A percentile compares a stretch with the other conserved stretches of the same genome.
phyloP scores from a whole-genome alignment of 345 rosid genomes.

The Gossypium mustelinum region DNA sequence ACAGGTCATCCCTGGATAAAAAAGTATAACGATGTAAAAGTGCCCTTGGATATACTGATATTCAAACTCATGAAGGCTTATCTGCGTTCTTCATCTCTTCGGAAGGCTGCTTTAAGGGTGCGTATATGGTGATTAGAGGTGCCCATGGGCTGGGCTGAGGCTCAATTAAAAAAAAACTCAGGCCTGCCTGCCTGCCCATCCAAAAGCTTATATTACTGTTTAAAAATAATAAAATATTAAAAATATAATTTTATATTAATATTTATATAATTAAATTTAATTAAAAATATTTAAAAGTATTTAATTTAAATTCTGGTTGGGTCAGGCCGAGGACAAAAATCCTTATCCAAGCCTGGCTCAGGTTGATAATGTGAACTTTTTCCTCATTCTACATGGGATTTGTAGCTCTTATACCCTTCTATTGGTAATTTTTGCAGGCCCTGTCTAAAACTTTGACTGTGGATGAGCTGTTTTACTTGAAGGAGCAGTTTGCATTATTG shows the following conservation, averaged over 20 bases:
- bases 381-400: background rate
- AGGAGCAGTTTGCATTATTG: slow-evolving; percentile 77
- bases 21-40: slow-evolving; percentile 44
- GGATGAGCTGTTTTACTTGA: slow-evolving; percentile 76
- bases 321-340: too few relatives aligned
- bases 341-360: too few relatives aligned
- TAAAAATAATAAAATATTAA: too few relatives aligned
- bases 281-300: too few relatives aligned
- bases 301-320: too few relatives aligned
- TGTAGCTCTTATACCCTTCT: background rate
- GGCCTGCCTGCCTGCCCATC: too few relatives aligned
- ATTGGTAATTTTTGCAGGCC: slow-evolving; percentile 50
- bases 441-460: slow-evolving; percentile 77
- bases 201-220: too few relatives aligned
- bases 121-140: slow-evolving; percentile 16
- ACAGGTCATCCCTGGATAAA: slow-evolving; percentile 95
- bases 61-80: slow-evolving; percentile 80
- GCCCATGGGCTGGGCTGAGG: too few relatives aligned
- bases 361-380: background rate
- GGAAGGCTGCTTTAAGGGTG: slow-evolving; percentile 94
- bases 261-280: too few relatives aligned
- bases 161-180: too few relatives aligned
- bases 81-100: slow-evolving; percentile 81
- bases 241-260: too few relatives aligned
- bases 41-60: slow-evolving; percentile 69